These are phyloP conservation scores for Raffaelea arxii DNA, from an alignment of 2,329 filamentous ascomycete species.

Conservation along the genomic window DNA sequence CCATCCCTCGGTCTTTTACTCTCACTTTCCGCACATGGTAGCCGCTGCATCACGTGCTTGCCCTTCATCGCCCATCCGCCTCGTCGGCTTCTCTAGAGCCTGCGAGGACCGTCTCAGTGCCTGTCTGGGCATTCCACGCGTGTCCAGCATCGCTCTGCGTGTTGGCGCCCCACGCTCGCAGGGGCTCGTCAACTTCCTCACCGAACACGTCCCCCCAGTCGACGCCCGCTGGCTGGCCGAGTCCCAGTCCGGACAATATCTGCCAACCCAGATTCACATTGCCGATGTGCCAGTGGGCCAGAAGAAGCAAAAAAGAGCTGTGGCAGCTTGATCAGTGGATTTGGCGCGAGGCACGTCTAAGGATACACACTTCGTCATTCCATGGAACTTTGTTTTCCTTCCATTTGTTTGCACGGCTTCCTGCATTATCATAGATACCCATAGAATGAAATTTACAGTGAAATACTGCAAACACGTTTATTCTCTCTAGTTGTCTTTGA, in stretches of 20 bases:
- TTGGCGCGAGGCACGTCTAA: not conserved
- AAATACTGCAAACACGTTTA: too few relatives aligned
- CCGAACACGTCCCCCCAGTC: conserved; percentile 39
- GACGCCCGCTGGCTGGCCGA: conserved; percentile 48
- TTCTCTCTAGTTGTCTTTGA: too few relatives aligned
- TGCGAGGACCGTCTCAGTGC: conserved; percentile 48
- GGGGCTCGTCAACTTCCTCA: conserved; percentile 46
- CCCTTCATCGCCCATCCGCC: conserved; percentile 29
- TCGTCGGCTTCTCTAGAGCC: conserved; percentile 53
- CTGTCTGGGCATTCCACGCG: conserved; percentile 51
- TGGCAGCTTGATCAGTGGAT: not conserved
- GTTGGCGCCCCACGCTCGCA: conserved; percentile 46
- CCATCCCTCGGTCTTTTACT: conserved; percentile 47
- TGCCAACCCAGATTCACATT: conserved; percentile 36
- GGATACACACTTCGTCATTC: too few relatives aligned
- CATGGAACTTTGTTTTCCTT: too few relatives aligned
- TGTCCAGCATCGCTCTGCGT: conserved; percentile 53
- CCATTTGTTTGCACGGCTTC: too few relatives aligned
- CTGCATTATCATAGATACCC: too few relatives aligned
- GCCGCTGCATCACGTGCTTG: conserved; percentile 28
- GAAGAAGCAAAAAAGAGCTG: conserved; percentile 21
- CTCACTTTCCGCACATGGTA: conserved; percentile 44
- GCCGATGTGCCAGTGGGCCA: conserved; percentile 29
- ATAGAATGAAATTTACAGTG: too few relatives aligned
- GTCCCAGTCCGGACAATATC: conserved; percentile 26